Base-by-base conservation (phyloP, 164 flowering plant species). In the Hamamelis virginiana region DNA sequence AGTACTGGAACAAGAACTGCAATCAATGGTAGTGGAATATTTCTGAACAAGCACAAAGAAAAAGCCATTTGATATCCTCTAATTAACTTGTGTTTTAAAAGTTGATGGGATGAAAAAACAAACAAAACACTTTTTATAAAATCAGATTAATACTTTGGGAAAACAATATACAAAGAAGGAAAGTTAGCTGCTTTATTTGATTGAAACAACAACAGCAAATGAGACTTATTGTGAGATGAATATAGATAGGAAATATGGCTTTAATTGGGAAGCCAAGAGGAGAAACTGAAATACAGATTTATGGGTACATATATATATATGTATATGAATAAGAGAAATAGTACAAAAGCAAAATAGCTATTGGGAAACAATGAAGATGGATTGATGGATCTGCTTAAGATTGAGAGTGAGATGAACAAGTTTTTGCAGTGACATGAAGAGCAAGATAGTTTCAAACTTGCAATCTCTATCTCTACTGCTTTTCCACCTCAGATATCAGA, bases 1-100 rank as follows among this genome's bases (percentile, higher is more conserved):
- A 62, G 53, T 4, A 75, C 52, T n/a, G 82, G 59, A 50, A 75
- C 67, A 27, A 83, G 73, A 74, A 69, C 76, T 46, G 75, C 68
- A 62, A 69, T 22, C 78, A 77, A 73, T 57, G 77, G 18, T 23
- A 21, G 18, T 62, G 76, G 69, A 61, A n/a, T n/a, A n/a, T 45
- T 64, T 62, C 28, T 68, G 47, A 72, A 69, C 51, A 75, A 55
- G 69, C 64, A 64, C 48, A 65, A 47, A 59, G 69, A 27, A 67
- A 69, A 67, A 72, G 67, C 64, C 82, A 78, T 76, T 71, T 70
- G 79, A 51, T n/a, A n/a, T 64, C 43, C 23, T 57, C 64, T 27
- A 47, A 21, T 66, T 47, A 16, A 5, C 18, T 18, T 51, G 0
- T 46, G 33, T 59, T 52, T 22, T 59, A 16, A 51, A 63, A 53